These are phyloP conservation scores for Blastocladiella britannica DNA, from an alignment of 192 early-diverging fungal genomes.

Conservation along the genomic window DNA sequence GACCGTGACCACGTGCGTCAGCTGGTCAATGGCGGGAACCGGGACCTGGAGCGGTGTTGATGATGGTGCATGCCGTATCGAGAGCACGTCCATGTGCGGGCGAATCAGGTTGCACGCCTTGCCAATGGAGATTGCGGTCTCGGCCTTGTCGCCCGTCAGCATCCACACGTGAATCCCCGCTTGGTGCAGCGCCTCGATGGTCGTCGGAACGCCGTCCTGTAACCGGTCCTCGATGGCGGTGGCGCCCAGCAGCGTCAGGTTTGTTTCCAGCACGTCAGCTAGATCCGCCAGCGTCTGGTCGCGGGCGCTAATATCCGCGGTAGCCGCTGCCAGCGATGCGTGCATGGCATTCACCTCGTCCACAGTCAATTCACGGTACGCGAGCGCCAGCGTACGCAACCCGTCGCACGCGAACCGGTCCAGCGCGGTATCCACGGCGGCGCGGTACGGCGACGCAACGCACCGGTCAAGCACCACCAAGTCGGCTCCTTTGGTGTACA, in stretches of 20 bases:
- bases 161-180: slow-evolving; percentile 95
- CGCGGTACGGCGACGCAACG: neutral
- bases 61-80: slow-evolving; percentile 50
- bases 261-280: slow-evolving; percentile 58
- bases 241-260: slow-evolving; percentile 68
- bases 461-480: slow-evolving; percentile 71
- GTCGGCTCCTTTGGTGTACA: slow-evolving; percentile 89
- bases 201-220: slow-evolving; percentile 91
- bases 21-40: slow-evolving; percentile 34
- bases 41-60: too few species aligned
- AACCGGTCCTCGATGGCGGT: slow-evolving; percentile 96
- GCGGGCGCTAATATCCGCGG: slow-evolving; percentile 48
- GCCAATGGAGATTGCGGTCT: slow-evolving; percentile 96
- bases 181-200: slow-evolving; percentile 56
- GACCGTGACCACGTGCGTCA: slow-evolving; percentile 51
- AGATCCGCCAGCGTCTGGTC: slow-evolving; percentile 58
- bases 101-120: slow-evolving; percentile 77
- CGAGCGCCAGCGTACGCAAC: slow-evolving; percentile 75
- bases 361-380: slow-evolving; percentile 47
- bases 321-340: slow-evolving; percentile 48
- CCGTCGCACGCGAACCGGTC: slow-evolving; percentile 60
- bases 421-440: slow-evolving; percentile 17
- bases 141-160: slow-evolving; percentile 89
- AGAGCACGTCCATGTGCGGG: slow-evolving; percentile 60
- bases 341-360: slow-evolving; percentile 51